A percentile compares a stretch with the other conserved stretches of the same genome.
These are phyloP conservation scores for Pezicula radicicola DNA, from an alignment of 2,329 filamentous ascomycete genomes.

Conservation along the genomic window DNA sequence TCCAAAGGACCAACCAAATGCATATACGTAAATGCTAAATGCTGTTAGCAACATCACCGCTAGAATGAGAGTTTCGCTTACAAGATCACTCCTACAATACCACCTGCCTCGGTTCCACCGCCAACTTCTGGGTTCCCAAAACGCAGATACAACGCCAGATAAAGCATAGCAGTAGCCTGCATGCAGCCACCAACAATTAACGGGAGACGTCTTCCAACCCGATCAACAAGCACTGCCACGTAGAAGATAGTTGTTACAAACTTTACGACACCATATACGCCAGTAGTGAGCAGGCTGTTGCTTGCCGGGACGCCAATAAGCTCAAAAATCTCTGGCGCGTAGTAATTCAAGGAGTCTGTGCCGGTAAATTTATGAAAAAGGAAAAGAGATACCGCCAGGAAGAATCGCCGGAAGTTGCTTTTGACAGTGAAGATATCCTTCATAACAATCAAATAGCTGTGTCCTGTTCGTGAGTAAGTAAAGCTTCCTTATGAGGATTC, in stretches of 20 bases:
- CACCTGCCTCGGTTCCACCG: constrained; percentile 33
- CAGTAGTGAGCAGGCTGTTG: constrained; percentile 58
- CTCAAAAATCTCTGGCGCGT: constrained; percentile 62
- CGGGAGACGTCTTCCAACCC: constrained; percentile 55
- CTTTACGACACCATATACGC: constrained; percentile 69
- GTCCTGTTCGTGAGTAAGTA: neutral
- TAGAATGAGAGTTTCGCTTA: neutral
- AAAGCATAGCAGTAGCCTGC: constrained; percentile 58
- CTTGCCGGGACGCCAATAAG: constrained; percentile 51
- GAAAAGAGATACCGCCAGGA: constrained; percentile 25
- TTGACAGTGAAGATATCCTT: constrained; percentile 42
- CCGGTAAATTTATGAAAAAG: constrained; percentile 62
- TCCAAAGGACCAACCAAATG: constrained; percentile 24
- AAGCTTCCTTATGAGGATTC: neutral
- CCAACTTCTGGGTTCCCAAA: constrained; percentile 52
- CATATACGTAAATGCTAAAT: constrained; percentile 24
- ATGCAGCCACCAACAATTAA: constrained; percentile 60
- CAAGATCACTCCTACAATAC: constrained; percentile 37
- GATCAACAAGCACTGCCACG: constrained; percentile 64
- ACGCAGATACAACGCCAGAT: constrained; percentile 65
- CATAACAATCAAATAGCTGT: constrained; percentile 28
- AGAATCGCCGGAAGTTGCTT: constrained; percentile 69
- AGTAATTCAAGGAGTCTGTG: constrained; percentile 50
- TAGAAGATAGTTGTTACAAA: constrained; percentile 59
- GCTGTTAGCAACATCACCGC: neutral